These are phyloP conservation scores for Echeveria elegans DNA, from an alignment of 164 flowering plant species.

Conservation along the genomic window DNA sequence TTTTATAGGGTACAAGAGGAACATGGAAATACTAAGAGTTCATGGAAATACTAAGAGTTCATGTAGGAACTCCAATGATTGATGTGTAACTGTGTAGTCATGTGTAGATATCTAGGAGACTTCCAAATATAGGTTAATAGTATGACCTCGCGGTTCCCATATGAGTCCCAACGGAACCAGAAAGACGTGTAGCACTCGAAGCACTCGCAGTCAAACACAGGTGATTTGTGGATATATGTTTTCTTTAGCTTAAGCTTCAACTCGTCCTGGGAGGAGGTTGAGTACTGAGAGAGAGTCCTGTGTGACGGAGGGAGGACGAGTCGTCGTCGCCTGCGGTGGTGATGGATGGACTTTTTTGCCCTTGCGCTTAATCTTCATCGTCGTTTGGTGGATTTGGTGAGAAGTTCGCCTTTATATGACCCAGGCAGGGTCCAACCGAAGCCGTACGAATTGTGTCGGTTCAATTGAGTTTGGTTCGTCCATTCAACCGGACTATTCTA, in stretches of 20 bases:
- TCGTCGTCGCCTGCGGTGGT: not conserved
- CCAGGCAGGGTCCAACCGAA: not conserved
- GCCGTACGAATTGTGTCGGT: not conserved
- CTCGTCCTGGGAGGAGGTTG: not conserved
- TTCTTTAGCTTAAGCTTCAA: not conserved
- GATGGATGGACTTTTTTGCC: slow-evolving; percentile 58
- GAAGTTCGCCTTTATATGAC: not conserved
- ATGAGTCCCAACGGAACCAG: not conserved
- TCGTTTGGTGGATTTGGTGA: not conserved
- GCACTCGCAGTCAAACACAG: not conserved
- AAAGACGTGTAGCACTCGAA: not conserved
- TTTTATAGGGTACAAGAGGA: too few relatives aligned
- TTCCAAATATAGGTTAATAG: too few relatives aligned
- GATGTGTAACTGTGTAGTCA: too few relatives aligned
- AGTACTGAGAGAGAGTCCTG: not conserved
- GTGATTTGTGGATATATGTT: too few relatives aligned
- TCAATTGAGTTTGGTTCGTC: not conserved
- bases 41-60: too few relatives aligned
- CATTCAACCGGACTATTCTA: not conserved
- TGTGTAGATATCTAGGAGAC: too few relatives aligned
- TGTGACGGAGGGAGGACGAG: too few relatives aligned
- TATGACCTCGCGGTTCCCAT: not conserved
- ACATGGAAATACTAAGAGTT: too few relatives aligned
- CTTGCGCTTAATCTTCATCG: slow-evolving; percentile 55
- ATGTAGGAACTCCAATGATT: too few relatives aligned